These are phyloP conservation scores for Aspergillus leporis DNA, from an alignment of 495 filamentous ascomycete species.

Conservation along the genomic window DNA sequence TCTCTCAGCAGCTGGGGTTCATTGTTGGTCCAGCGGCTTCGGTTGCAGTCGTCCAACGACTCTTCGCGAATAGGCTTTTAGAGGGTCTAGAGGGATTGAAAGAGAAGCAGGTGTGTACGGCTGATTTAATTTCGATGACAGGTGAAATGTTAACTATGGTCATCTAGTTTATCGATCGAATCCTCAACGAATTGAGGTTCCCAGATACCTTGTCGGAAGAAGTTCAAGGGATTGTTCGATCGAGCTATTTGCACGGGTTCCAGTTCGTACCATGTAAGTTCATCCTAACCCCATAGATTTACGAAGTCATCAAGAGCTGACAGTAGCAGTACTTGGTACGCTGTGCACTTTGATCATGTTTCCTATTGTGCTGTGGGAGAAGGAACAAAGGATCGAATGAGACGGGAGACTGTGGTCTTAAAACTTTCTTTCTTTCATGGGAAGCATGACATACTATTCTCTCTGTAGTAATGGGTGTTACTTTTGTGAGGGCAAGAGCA, in stretches of 20 bases:
- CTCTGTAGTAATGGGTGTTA: too few relatives aligned
- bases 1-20: slow-evolving; percentile 37
- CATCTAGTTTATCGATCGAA: slow-evolving; percentile 24
- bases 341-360: not conserved
- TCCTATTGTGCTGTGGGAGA: slow-evolving; percentile 1
- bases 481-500: too few relatives aligned
- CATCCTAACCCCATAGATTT: not conserved
- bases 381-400: slow-evolving; percentile 5
- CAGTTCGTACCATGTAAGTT: slow-evolving; percentile 26
- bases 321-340: not conserved
- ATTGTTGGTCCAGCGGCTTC: slow-evolving; percentile 27
- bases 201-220: slow-evolving; percentile 15
- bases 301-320: not conserved
- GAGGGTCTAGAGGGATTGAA: slow-evolving; percentile 11
- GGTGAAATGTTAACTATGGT: not conserved
- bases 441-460: too few relatives aligned
- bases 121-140: not conserved
- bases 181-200: slow-evolving; percentile 25
- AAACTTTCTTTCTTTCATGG: too few relatives aligned
- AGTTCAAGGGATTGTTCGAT: slow-evolving; percentile 15
- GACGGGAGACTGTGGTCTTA: not conserved
- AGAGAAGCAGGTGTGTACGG: slow-evolving; percentile 9
- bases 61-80: slow-evolving; percentile 21
- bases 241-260: slow-evolving; percentile 28
- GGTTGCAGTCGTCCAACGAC: slow-evolving; percentile 20